Conservation (phyloP, 106 monocot species). For the Narthecium ossifragum region DNA sequence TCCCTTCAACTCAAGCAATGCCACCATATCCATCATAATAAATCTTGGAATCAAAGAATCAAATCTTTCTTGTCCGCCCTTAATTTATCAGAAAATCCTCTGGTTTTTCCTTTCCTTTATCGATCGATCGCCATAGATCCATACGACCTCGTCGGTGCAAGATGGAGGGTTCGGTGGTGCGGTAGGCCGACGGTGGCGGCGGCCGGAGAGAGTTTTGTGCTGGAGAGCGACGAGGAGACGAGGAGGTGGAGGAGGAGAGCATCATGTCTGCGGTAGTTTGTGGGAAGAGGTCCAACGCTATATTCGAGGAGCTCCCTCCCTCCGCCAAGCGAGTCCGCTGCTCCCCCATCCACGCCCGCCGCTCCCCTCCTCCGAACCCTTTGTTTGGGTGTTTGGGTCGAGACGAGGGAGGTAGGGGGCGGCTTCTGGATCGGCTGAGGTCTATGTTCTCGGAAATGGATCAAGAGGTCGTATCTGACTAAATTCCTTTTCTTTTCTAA, state of each 20-base stretch:
- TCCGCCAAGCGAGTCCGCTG: constrained; percentile 36
- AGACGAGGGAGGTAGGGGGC: not conserved
- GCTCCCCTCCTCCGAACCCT: constrained; percentile 3
- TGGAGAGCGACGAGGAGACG: constrained; percentile 1
- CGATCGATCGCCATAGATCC: not conserved
- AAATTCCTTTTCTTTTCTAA: not conserved
- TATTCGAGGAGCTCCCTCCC: constrained; percentile 39
- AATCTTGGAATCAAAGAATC: too few relatives aligned
- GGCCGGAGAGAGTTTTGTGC: not conserved
- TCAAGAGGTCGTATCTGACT: constrained; percentile 19
- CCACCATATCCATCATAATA: too few relatives aligned
- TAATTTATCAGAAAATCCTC: not conserved
- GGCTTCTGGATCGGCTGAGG: constrained; percentile 20
- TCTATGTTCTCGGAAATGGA: constrained; percentile 46
- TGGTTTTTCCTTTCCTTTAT: not conserved
- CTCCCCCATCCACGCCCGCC: constrained; percentile 10
- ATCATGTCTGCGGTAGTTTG: constrained; percentile 41
- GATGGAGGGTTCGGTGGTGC: constrained; percentile 4
- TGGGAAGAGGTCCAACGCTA: constrained; percentile 45
- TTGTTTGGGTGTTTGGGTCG: not conserved
- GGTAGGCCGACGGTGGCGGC: constrained; percentile 7
- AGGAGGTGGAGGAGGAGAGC: not conserved
- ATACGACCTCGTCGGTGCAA: not conserved
- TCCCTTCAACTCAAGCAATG: too few relatives aligned
- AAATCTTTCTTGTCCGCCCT: too few relatives aligned